These are phyloP conservation scores for Mangifera indica DNA, from an alignment of 345 rosid species.

Conservation along the genomic window DNA sequence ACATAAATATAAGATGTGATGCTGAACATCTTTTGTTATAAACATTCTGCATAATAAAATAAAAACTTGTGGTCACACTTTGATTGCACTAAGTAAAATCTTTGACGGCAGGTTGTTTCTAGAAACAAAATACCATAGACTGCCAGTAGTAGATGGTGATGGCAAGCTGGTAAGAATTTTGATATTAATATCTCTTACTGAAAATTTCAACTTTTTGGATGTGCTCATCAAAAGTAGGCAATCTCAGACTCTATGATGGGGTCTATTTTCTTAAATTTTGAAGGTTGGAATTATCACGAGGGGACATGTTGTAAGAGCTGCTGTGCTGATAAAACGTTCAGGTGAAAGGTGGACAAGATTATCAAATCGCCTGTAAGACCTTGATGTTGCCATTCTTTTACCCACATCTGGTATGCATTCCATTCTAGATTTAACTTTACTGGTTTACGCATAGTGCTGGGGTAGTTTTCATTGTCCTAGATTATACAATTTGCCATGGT, in stretches of 20 bases:
- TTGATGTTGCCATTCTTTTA: constrained; percentile 6
- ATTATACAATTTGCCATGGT: background rate
- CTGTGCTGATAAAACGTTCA: constrained; percentile 60
- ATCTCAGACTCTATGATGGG: constrained; percentile 12
- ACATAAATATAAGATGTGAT: too few species aligned
- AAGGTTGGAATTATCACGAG: constrained; percentile 85
- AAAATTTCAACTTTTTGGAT: constrained; percentile 7
- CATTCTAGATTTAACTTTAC: background rate
- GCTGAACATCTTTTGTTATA: too few species aligned
- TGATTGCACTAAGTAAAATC: background rate
- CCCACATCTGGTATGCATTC: background rate
- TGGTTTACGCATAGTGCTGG: background rate
- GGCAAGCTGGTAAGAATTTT: constrained; percentile 69
- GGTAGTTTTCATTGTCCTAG: background rate
- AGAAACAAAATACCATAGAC: constrained; percentile 79
- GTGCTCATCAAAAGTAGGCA: background rate
- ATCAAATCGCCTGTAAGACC: background rate
- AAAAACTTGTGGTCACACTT: background rate
- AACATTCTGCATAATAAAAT: too few species aligned
- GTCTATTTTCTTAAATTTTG: constrained; percentile 17
- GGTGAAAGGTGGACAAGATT: constrained; percentile 30
- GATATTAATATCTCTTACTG: background rate
- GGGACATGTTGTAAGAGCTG: constrained; percentile 75
- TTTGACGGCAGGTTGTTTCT: constrained; percentile 62
- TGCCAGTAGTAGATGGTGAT: constrained; percentile 73